Conservation (phyloP, 2,329 filamentous ascomycete species). For the Arachnopeziza araneosa region DNA sequence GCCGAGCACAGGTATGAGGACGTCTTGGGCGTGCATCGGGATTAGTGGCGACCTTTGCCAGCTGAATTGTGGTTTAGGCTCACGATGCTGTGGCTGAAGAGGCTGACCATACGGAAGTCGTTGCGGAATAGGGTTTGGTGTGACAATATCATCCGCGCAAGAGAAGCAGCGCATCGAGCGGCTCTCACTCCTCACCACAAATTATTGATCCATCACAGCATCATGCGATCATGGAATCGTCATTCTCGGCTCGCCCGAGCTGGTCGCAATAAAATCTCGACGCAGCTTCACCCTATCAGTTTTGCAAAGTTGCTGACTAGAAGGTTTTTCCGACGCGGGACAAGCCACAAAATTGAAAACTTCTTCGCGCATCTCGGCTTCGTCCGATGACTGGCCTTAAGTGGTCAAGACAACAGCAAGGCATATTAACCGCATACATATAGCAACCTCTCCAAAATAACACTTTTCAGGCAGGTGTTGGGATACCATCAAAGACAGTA, state of each 20-base stretch:
- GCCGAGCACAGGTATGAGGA: too few relatives aligned
- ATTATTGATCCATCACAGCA: background rate
- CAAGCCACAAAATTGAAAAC: background rate
- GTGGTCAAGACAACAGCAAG: background rate
- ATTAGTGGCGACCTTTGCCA: background rate
- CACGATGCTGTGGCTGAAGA: background rate
- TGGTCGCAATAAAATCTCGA: background rate
- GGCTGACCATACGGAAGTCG: background rate
- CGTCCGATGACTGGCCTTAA: background rate
- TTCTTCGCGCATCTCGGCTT: background rate
- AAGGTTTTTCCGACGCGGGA: background rate
- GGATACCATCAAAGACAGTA: background rate
- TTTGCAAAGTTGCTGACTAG: background rate
- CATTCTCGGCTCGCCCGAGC: background rate
- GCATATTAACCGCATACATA: background rate
- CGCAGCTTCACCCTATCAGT: background rate
- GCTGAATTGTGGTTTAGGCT: background rate
- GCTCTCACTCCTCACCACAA: background rate
- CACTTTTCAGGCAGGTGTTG: background rate
- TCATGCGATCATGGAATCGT: background rate
- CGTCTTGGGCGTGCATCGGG: too few relatives aligned
- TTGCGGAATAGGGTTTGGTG: background rate
- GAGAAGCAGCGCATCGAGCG: background rate
- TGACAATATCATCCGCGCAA: background rate
- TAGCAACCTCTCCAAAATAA: background rate